phyloP scores from a whole-genome alignment of 2,329 filamentous ascomycete genomes.

The Botrytis paeoniae region DNA sequence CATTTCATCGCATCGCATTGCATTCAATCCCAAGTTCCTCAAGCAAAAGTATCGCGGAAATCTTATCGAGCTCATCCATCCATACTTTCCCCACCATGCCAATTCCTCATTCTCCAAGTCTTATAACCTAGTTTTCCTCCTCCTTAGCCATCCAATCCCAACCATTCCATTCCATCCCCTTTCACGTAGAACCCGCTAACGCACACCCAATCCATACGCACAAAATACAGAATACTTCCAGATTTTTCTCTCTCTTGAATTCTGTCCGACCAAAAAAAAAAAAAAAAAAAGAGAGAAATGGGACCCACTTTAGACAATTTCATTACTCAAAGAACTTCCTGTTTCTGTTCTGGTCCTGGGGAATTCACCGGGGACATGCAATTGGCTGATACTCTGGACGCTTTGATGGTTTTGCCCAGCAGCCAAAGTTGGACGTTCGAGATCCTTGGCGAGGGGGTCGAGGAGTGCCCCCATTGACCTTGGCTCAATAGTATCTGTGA shows the following conservation, averaged over 20 bases:
- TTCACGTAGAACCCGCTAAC: neutral
- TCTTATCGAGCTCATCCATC: conserved; percentile 1
- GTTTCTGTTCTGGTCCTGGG: conserved; percentile 22
- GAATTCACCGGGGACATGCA: conserved; percentile 38
- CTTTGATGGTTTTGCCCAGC: conserved; percentile 32
- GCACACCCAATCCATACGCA: neutral
- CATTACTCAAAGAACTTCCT: conserved; percentile 1
- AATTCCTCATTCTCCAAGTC: neutral
- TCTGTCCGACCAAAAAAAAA: neutral
- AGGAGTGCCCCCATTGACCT: conserved; percentile 21
- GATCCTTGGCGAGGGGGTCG: conserved; percentile 24
- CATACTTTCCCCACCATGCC: neutral
- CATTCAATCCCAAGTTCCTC: conserved; percentile 1
- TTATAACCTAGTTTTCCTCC: neutral
- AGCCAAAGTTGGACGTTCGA: conserved; percentile 27
- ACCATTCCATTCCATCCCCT: neutral
- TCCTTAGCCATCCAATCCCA: neutral
- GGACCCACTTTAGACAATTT: neutral
- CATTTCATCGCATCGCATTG: neutral
- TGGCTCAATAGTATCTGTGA: neutral
- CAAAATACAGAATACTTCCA: neutral
- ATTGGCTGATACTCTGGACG: conserved; percentile 32
- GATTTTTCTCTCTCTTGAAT: neutral
- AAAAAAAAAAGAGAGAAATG: neutral
- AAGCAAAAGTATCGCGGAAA: neutral